Base-by-base conservation (phyloP, 1,284 basidiomycete species). In the Prillingera fragicola region DNA sequence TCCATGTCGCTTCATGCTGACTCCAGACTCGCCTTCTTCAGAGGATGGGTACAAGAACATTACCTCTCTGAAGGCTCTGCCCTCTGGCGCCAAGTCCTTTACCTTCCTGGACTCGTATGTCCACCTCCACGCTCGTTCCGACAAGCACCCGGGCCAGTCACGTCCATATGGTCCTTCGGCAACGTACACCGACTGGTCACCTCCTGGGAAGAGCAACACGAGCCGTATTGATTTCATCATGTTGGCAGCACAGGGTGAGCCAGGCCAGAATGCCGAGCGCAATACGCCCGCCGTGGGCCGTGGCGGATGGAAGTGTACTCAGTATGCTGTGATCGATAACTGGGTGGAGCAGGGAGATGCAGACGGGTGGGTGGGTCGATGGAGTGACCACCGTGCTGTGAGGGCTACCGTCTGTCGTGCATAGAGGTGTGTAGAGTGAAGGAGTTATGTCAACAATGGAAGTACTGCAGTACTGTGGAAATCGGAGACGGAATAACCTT, bases 31-130 rank as follows among this genome's bases (percentile, higher is more conserved):
- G 8, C 68, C 68, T 5, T 49, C 57, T 1, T 29, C 55, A 5
- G 68, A 69, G 54, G 51, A 57, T 9, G 68, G 68, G 5, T 71
- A 69, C 57, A 57, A 63, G 43, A 57, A 63, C 38, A 62, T 71
- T 31, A 61, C 59, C 8, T 65, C 65, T 8, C 31, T 43, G 3
- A 26, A 53, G 3, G 53, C 58, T 0, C 41, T 65, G 4, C 51
- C 55, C 4, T 44, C 38, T n/a, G 49, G 50, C 24, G 41, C 41
- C 28, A 40, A 52, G 22, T 54, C 55, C 1, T 61, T 60, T 38
- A 52, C 56, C 8, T 68, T 68, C 44, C 47, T 61, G 13, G 65
- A 68, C 48, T 50, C 58, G 9, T 67, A 45, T 49, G 52, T 35
- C 7, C 41, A 60, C 35, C 55, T 68, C 14, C 22, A 27, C 8